phyloP scores from a whole-genome alignment of 176 grass and related monocot species.

The Zea mays region DNA sequence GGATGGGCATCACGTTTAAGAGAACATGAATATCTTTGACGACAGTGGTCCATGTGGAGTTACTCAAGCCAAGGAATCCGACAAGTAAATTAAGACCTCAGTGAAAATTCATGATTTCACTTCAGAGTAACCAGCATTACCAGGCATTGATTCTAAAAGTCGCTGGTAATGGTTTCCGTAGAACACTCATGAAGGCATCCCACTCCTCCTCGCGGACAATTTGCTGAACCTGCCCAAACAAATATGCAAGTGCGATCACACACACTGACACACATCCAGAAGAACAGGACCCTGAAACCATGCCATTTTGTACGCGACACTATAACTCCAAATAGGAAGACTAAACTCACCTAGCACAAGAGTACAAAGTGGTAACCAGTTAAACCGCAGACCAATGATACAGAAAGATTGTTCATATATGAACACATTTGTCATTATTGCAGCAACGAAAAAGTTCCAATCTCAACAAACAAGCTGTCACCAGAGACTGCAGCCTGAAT shows the following conservation, averaged over 20 bases:
- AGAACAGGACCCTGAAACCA: conserved; percentile 5
- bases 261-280: not conserved
- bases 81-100: not conserved
- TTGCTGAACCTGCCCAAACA: conserved; percentile 53
- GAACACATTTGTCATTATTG: not conserved
- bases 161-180: conserved; percentile 63
- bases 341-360: not conserved
- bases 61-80: not conserved
- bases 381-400: not conserved
- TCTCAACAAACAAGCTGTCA: not conserved
- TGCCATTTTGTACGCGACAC: not conserved
- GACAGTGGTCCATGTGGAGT: not conserved
- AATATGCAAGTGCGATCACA: conserved; percentile 2
- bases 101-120: not conserved
- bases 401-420: not conserved
- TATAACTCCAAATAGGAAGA: not conserved
- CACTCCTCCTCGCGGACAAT: conserved; percentile 73
- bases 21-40: not conserved
- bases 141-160: conserved; percentile 85
- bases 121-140: conserved; percentile 38
- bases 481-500: not conserved
- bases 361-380: not conserved
- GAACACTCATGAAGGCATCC: conserved; percentile 63
- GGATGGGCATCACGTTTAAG: conserved; percentile 5
- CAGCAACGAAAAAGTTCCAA: not conserved